A percentile compares a stretch with the other conserved stretches of the same genome.
phyloP scores from a whole-genome alignment of 352 stramenopile genomes.

The Phytophthora quininea region DNA sequence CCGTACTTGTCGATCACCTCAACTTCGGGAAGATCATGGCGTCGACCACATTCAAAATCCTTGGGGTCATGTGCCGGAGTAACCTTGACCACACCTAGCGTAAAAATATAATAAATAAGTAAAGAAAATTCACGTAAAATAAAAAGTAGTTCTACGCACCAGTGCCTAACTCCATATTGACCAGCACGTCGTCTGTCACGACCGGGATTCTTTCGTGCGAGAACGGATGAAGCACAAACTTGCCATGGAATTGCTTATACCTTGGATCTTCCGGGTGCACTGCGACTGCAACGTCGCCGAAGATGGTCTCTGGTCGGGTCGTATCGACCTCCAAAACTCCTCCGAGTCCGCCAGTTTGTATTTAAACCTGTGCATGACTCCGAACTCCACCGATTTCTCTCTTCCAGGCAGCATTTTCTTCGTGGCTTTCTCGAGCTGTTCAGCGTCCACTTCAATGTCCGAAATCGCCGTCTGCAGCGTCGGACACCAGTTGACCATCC shows the following conservation, averaged over 20 bases:
- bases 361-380: conserved; percentile 82
- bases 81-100: conserved; percentile 93
- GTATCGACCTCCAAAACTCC: conserved; percentile 95
- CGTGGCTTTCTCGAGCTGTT: conserved; percentile 94
- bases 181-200: conserved; percentile 94
- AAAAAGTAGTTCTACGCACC: conserved; percentile 55
- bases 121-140: too few species aligned
- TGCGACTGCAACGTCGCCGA: conserved; percentile 98
- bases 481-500: conserved; percentile 98
- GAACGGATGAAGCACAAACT: conserved; percentile 96
- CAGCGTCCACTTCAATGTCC: conserved; percentile 98
- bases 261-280: conserved; percentile 95
- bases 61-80: conserved; percentile 99
- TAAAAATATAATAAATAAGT: too few species aligned
- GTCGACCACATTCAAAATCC: conserved; percentile 98
- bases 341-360: conserved; percentile 73
- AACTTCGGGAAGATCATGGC: conserved; percentile 90
- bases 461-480: conserved; percentile 96
- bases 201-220: conserved; percentile 91
- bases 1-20: conserved; percentile 80
- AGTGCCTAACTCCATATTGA: conserved; percentile 99
- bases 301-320: conserved; percentile 98
- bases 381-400: conserved; percentile 75
- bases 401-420: conserved; percentile 79
- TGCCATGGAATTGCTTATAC: conserved; percentile 97